Conservation (phyloP, 768 basidiomycete genomes). For the Trichaptum fuscoviolaceum region DNA sequence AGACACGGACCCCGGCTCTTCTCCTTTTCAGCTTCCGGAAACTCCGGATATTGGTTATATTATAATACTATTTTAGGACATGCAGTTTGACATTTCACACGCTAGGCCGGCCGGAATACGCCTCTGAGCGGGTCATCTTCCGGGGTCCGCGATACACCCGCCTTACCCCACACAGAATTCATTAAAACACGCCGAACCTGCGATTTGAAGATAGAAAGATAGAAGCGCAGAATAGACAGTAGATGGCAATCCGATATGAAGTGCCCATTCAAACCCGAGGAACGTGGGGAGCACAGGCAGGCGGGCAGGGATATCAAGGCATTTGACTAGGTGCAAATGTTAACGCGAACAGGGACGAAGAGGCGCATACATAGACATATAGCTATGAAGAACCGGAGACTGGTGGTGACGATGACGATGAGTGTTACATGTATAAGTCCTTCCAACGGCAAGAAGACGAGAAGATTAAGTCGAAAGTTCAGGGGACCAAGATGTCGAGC, state of each 20-base stretch:
- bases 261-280: not conserved
- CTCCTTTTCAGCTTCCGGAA: not conserved
- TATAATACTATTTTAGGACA: not conserved
- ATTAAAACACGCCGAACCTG: not conserved
- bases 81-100: too few relatives aligned
- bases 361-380: not conserved
- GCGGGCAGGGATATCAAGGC: constrained; percentile 5
- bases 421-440: not conserved
- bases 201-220: not conserved
- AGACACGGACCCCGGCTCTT: not conserved
- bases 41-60: not conserved
- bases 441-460: not conserved
- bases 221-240: not conserved
- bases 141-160: not conserved
- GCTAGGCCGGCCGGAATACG: too few relatives aligned
- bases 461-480: not conserved
- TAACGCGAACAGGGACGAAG: too few relatives aligned
- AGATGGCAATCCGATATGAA: constrained; percentile 1
- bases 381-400: not conserved
- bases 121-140: not conserved
- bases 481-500: constrained; percentile 5
- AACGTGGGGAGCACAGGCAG: constrained; percentile 8
- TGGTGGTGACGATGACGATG: constrained; percentile 7
- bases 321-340: not conserved
- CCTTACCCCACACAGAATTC: not conserved